Percentiles rank a stretch among this genome's conserved stretches.
Evolutionary conservation across 805 yeast genomes (phyloP).

Genomic region (Torulaspora maleeae): DNA sequence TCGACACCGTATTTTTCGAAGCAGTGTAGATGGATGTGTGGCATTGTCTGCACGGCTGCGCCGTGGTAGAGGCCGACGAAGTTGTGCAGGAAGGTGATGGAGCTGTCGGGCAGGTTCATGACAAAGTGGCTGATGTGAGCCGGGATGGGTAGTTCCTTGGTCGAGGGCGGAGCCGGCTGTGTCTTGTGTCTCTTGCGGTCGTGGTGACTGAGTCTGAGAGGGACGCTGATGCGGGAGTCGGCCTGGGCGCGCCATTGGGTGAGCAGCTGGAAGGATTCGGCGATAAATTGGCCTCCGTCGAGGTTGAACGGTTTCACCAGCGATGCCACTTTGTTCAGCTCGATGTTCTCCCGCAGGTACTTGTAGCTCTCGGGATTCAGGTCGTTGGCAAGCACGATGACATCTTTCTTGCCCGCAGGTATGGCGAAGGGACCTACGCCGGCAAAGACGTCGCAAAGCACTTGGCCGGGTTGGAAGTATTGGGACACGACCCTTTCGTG

Average conservation of each 20-base stretch:
- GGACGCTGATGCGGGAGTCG: conserved; percentile 37
- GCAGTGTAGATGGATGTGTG: conserved; percentile 82
- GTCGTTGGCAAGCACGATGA: conserved; percentile 85
- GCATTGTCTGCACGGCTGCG: conserved; percentile 48
- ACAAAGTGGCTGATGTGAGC: conserved; percentile 58
- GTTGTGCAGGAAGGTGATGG: conserved; percentile 73
- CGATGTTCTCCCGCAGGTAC: conserved; percentile 62
- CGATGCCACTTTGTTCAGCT: conserved; percentile 53
- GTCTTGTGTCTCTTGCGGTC: conserved; percentile 38
- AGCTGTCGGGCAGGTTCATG: conserved; percentile 95
- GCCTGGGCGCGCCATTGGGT: conserved; percentile 42
- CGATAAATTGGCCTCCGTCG: conserved; percentile 83
- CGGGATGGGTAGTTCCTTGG: conserved; percentile 35
- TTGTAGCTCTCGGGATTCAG: conserved; percentile 82
- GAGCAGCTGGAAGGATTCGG: conserved; percentile 50
- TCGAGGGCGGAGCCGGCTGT: conserved; percentile 41
- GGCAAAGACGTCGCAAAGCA: conserved; percentile 93
- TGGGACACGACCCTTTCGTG: conserved; percentile 71
- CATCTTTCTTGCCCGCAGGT: conserved; percentile 85
- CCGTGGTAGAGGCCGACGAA: conserved; percentile 64
- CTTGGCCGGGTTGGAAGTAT: conserved; percentile 58
- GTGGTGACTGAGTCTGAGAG: conserved; percentile 23
- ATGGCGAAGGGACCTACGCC: conserved; percentile 98
- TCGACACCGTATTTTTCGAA: conserved; percentile 81
- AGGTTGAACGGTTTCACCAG: conserved; percentile 61